Percentiles rank a stretch among this genome's conserved stretches.
phyloP scores from a whole-genome alignment of 352 stramenopile species.

The Globisporangium takayamanum region DNA sequence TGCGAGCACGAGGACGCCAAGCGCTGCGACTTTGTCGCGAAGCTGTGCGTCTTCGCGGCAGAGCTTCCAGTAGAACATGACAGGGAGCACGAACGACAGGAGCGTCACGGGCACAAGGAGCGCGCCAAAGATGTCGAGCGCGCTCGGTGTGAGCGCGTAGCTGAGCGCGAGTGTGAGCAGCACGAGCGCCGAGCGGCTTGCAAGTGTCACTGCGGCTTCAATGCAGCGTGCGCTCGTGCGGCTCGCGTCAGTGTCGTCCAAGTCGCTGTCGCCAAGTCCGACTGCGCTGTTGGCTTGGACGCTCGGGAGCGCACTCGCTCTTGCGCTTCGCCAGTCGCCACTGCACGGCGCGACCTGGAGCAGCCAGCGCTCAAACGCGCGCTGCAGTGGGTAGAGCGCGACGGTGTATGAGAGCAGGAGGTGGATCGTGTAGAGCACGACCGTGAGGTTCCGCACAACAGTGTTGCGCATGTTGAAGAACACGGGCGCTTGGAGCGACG shows the following conservation, averaged over 20 bases:
- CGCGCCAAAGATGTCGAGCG: conserved; percentile 53
- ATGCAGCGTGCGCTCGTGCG: conserved; percentile 13
- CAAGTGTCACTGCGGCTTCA: conserved; percentile 30
- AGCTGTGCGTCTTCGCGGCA: conserved; percentile 52
- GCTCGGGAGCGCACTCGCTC: conserved; percentile 1
- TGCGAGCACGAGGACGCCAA: conserved; percentile 37
- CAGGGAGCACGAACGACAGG: conserved; percentile 55
- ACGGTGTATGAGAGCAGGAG: conserved; percentile 65
- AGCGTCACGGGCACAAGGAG: conserved; percentile 59
- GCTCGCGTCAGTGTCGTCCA: conserved; percentile 4
- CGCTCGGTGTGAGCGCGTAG: conserved; percentile 46
- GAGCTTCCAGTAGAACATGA: conserved; percentile 63
- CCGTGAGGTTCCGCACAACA: conserved; percentile 60
- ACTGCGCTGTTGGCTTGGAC: conserved; percentile 11
- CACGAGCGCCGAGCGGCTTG: conserved; percentile 46
- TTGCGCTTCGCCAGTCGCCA: neutral
- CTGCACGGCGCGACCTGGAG: conserved; percentile 20
- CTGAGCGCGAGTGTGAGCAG: conserved; percentile 40
- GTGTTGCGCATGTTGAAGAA: conserved; percentile 83
- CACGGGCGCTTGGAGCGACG: conserved; percentile 63
- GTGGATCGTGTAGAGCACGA: conserved; percentile 73
- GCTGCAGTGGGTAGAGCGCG: conserved; percentile 63
- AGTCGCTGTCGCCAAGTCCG: conserved; percentile 12
- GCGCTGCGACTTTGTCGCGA: conserved; percentile 33
- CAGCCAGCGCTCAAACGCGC: conserved; percentile 52